phyloP scores from a whole-genome alignment of 495 filamentous ascomycete species.

The Penicillium lagena region DNA sequence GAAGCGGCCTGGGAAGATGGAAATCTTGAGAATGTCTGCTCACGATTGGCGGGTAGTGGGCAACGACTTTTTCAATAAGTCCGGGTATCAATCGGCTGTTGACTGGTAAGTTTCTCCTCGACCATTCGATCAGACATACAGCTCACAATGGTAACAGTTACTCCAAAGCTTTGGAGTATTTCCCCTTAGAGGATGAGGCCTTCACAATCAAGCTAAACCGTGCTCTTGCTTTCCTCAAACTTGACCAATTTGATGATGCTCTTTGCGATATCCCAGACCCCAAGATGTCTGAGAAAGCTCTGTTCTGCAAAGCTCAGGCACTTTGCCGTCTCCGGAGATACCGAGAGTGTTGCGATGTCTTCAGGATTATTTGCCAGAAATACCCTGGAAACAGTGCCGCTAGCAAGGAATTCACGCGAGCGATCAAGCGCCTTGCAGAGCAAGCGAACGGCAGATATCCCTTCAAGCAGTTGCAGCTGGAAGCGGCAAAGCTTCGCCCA shows the following conservation, averaged over 20 bases:
- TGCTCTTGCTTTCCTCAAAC: constrained; percentile 32
- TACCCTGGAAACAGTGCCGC: constrained; percentile 20
- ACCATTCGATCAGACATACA: no score
- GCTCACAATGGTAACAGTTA: constrained; percentile 11
- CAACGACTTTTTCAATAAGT: constrained; percentile 20
- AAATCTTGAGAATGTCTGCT: constrained; percentile 12
- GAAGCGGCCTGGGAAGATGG: background rate
- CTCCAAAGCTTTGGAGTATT: constrained; percentile 15
- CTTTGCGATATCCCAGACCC: constrained; percentile 25
- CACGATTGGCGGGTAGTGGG: constrained; percentile 27
- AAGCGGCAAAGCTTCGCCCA: constrained; percentile 19
- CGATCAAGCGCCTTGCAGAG: constrained; percentile 8
- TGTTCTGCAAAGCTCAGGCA: constrained; percentile 36
- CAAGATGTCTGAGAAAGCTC: constrained; percentile 32
- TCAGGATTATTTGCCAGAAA: constrained; percentile 11
- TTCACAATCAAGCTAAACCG: constrained; percentile 28
- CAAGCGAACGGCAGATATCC: constrained; percentile 27
- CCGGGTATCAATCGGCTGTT: constrained; percentile 10
- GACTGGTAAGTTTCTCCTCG: constrained; percentile 12
- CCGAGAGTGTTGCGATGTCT: constrained; percentile 18
- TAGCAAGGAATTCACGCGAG: constrained; percentile 1
- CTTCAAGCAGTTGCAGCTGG: constrained; percentile 30
- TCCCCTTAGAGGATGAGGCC: constrained; percentile 3
- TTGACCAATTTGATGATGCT: constrained; percentile 38
- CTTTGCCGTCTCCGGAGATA: constrained; percentile 36